phyloP scores from a whole-genome alignment of 2,329 filamentous ascomycete genomes.

The Penicillium sumatraense region DNA sequence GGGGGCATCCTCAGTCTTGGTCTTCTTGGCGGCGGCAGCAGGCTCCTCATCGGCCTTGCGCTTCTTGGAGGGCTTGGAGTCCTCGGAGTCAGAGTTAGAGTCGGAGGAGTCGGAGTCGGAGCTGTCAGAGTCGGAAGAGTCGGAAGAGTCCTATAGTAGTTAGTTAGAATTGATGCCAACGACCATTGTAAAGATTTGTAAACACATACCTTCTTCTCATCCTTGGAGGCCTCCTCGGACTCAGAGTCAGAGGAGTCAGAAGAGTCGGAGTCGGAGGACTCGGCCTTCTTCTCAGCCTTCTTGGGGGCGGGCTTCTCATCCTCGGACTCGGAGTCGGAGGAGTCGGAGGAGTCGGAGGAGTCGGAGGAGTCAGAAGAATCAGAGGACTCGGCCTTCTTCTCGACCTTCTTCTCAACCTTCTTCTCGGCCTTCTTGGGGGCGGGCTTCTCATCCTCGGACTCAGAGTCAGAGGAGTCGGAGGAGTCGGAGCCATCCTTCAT shows the following conservation, averaged over 20 bases:
- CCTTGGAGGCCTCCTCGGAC: slow-evolving; percentile 30
- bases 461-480: slow-evolving; percentile 24
- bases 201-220: slow-evolving; percentile 34
- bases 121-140: slow-evolving; percentile 36
- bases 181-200: slow-evolving; percentile 13
- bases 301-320: slow-evolving; percentile 42
- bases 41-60: slow-evolving; percentile 55
- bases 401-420: slow-evolving; percentile 29
- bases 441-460: slow-evolving; percentile 42
- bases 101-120: slow-evolving; percentile 40
- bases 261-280: slow-evolving; percentile 36
- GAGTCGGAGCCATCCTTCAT: slow-evolving; percentile 37
- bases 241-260: slow-evolving; percentile 32
- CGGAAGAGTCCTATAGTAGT: slow-evolving; percentile 26
- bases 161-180: not conserved
- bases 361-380: too few relatives aligned
- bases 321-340: slow-evolving; percentile 37
- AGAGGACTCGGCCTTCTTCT: slow-evolving; percentile 34
- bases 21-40: slow-evolving; percentile 59
- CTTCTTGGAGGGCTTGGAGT: slow-evolving; percentile 48
- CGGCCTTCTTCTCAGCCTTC: slow-evolving; percentile 37
- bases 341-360: slow-evolving; percentile 26
- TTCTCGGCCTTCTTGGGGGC: slow-evolving; percentile 35
- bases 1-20: slow-evolving; percentile 58
- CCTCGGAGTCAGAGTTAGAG: slow-evolving; percentile 36